phyloP scores from a whole-genome alignment of 805 yeast genomes.

The Debaryomyces tyrocola region DNA sequence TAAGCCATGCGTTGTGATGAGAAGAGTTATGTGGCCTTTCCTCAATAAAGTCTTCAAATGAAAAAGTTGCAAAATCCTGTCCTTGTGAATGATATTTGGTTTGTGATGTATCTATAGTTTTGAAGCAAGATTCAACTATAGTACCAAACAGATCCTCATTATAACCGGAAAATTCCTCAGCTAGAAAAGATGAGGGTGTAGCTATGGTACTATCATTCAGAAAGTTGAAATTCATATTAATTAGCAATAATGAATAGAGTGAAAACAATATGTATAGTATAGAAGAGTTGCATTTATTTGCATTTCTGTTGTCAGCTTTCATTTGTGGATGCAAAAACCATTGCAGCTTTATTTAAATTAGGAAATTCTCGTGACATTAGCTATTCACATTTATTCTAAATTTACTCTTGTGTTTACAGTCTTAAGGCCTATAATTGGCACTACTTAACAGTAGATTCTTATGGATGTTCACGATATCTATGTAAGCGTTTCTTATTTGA shows the following conservation, averaged over 20 bases:
- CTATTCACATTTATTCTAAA: too few species aligned
- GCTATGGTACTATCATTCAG: background rate
- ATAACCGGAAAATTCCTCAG: background rate
- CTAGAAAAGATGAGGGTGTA: background rate
- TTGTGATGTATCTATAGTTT: background rate
- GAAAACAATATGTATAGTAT: background rate
- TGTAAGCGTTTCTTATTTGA: too few species aligned
- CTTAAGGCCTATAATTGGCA: too few species aligned
- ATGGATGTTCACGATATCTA: too few species aligned
- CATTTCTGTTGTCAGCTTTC: background rate
- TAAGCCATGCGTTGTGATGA: too few species aligned
- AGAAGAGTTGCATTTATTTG: background rate
- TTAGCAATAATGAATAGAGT: background rate
- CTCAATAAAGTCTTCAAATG: too few species aligned
- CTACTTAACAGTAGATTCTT: too few species aligned
- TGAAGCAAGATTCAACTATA: constrained; percentile 1
- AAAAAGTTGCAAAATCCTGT: too few species aligned
- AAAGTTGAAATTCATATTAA: constrained; percentile 1
- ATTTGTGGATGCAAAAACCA: background rate
- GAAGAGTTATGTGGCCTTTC: too few species aligned
- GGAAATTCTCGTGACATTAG: background rate
- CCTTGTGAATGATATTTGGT: background rate
- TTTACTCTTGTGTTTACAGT: too few species aligned
- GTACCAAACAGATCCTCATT: constrained; percentile 1
- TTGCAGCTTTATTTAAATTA: background rate